These are phyloP conservation scores for Dalbergia cochinchinensis DNA, from an alignment of 306 rosid genomes.

Conservation along the genomic window DNA sequence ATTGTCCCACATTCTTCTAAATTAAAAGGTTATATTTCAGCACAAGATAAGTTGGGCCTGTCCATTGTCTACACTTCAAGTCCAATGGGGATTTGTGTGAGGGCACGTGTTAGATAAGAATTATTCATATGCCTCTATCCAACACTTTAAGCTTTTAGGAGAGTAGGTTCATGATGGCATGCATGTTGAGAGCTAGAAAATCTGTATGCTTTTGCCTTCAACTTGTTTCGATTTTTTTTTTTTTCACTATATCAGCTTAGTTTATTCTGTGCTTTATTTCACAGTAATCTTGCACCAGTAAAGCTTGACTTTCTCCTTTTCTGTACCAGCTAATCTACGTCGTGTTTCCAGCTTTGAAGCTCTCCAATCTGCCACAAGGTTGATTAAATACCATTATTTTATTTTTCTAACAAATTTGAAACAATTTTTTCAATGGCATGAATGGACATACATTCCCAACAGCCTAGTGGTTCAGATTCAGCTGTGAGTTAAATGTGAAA, in stretches of 20 bases:
- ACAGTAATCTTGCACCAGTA: not conserved
- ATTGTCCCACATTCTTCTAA: too few species aligned
- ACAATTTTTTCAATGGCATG: not conserved
- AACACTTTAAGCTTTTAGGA: too few species aligned
- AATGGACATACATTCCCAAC: not conserved
- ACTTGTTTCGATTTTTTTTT: not conserved
- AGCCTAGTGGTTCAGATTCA: constrained; percentile 25
- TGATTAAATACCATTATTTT: constrained; percentile 34
- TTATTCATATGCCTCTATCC: too few species aligned
- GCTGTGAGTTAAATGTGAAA: constrained; percentile 17
- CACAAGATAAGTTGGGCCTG: too few species aligned
- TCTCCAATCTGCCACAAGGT: constrained; percentile 87
- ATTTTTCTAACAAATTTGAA: not conserved
- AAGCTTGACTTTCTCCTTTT: constrained; percentile 40
- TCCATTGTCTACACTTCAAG: too few species aligned
- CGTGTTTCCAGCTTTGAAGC: constrained; percentile 89
- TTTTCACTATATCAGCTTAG: not conserved
- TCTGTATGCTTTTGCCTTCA: constrained; percentile 16
- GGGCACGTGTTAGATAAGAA: too few species aligned
- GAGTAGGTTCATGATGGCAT: too few species aligned
- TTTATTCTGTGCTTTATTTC: constrained; percentile 37
- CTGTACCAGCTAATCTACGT: constrained; percentile 79
- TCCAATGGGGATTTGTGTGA: too few species aligned
- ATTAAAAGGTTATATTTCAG: too few species aligned
- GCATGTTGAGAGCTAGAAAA: constrained; percentile 14